These are phyloP conservation scores for Microbotryomycetes sp. DNA, from an alignment of 1,284 basidiomycete genomes.

Conservation along the genomic window DNA sequence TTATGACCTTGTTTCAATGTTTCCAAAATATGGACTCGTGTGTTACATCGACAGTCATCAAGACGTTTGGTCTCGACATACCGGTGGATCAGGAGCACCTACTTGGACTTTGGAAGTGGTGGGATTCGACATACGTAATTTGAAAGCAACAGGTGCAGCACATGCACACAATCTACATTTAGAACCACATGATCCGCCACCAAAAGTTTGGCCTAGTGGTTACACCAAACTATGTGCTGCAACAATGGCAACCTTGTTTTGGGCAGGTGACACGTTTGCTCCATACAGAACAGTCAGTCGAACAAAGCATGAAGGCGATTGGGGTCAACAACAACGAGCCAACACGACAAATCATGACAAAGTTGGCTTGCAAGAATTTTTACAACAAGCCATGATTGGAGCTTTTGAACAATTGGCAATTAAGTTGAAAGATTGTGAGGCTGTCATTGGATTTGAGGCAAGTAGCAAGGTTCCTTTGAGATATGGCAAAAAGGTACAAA, in stretches of 20 bases:
- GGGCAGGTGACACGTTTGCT: slow-evolving; percentile 79
- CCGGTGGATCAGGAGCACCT: slow-evolving; percentile 58
- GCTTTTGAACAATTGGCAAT: slow-evolving; percentile 67
- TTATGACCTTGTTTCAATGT: slow-evolving; percentile 60
- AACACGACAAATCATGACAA: slow-evolving; percentile 11
- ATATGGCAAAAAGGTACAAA: not conserved
- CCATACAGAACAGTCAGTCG: slow-evolving; percentile 49
- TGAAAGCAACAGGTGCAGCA: slow-evolving; percentile 74
- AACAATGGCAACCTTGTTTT: slow-evolving; percentile 45
- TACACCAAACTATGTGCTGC: slow-evolving; percentile 71
- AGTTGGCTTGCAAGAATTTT: slow-evolving; percentile 61
- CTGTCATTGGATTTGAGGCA: slow-evolving; percentile 78
- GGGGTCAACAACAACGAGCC: too few species aligned
- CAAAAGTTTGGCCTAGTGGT: slow-evolving; percentile 46
- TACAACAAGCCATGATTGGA: slow-evolving; percentile 74
- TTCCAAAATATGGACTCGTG: slow-evolving; percentile 70
- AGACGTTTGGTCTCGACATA: slow-evolving; percentile 85
- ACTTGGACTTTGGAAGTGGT: slow-evolving; percentile 27
- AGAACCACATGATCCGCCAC: slow-evolving; percentile 48
- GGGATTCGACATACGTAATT: slow-evolving; percentile 43
- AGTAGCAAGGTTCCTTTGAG: not conserved
- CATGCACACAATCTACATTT: slow-evolving; percentile 58
- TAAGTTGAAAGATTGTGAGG: slow-evolving; percentile 64
- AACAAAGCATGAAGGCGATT: slow-evolving; percentile 25
- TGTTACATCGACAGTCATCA: slow-evolving; percentile 61